Evolutionary conservation across 2,329 filamentous ascomycete genomes (phyloP).

Genomic region (Cordyceps tenuipes): DNA sequence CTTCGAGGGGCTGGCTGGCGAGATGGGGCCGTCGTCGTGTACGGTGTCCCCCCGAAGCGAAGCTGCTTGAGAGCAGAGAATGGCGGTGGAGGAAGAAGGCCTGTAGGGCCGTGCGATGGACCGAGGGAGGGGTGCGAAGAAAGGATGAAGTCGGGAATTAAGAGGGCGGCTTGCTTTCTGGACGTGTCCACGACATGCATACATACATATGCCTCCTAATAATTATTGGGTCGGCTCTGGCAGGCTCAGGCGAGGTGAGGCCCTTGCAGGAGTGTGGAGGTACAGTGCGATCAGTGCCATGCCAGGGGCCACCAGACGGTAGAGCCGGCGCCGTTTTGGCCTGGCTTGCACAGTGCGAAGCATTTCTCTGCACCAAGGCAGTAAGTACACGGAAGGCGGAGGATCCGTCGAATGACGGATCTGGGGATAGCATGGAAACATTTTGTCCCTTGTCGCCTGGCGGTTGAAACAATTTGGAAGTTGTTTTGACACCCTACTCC

Average conservation of each 20-base stretch:
- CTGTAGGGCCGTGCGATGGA: not conserved
- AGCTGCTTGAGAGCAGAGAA: not conserved
- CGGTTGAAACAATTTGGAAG: not conserved
- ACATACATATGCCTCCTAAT: not conserved
- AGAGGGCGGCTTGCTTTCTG: not conserved
- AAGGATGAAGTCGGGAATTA: not conserved
- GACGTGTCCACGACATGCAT: not conserved
- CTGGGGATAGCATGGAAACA: not conserved
- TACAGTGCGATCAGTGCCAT: conserved; percentile 8
- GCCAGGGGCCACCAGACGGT: not conserved
- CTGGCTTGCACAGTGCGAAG: not conserved
- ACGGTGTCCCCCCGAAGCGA: not conserved
- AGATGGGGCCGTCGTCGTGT: not conserved
- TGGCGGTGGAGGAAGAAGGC: not conserved
- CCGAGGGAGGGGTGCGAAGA: not conserved
- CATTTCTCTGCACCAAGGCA: not conserved
- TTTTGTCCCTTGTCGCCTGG: not conserved
- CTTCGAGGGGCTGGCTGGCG: not conserved
- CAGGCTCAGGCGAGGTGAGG: not conserved
- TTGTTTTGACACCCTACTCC: not conserved
- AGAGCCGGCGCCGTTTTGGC: not conserved
- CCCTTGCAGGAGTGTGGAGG: conserved; percentile 7
- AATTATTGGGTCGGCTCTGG: not conserved
- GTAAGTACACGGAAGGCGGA: not conserved
- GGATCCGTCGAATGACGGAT: not conserved